Evolutionary conservation across 768 basidiomycete genomes (phyloP).

Genomic region (Pleurotus salmoneostramineus): DNA sequence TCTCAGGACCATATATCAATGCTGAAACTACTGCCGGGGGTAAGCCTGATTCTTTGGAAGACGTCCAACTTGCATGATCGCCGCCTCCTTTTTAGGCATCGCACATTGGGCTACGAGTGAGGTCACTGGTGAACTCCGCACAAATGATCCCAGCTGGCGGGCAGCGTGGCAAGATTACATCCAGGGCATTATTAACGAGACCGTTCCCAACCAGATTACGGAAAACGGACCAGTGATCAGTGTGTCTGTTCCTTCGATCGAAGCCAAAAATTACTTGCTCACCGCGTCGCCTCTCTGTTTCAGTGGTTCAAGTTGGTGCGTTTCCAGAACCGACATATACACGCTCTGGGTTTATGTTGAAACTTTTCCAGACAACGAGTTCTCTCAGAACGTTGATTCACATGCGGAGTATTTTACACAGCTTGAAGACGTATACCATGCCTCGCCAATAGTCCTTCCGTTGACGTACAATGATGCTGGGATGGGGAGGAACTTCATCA

Average conservation of each 20-base stretch:
- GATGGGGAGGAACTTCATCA: conserved; percentile 55
- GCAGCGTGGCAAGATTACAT: conserved; percentile 74
- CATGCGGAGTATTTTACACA: conserved; percentile 59
- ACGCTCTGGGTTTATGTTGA: too few relatives aligned
- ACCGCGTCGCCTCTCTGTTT: neutral
- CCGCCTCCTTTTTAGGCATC: conserved; percentile 28
- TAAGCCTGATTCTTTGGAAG: neutral
- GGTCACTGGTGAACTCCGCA: conserved; percentile 55
- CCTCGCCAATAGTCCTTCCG: conserved; percentile 62
- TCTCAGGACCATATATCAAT: conserved; percentile 57
- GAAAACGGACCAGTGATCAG: conserved; percentile 75
- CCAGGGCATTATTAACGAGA: conserved; percentile 57
- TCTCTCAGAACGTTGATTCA: conserved; percentile 43
- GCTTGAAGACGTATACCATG: conserved; percentile 51
- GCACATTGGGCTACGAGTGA: conserved; percentile 57
- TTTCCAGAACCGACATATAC: neutral
- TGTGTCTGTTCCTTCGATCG: conserved; percentile 13
- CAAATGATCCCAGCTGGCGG: conserved; percentile 67
- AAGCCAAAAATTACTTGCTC: neutral
- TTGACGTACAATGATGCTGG: conserved; percentile 75
- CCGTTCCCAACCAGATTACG: conserved; percentile 63
- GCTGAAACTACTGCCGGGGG: conserved; percentile 78
- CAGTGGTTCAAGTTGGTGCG: conserved; percentile 56
- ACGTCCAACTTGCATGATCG: neutral
- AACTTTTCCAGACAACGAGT: conserved; percentile 59